A percentile compares a stretch with the other conserved stretches of the same genome.
Evolutionary conservation across 192 early-diverging fungal genomes (phyloP).

Genomic region (Entomortierella chlamydospora): DNA sequence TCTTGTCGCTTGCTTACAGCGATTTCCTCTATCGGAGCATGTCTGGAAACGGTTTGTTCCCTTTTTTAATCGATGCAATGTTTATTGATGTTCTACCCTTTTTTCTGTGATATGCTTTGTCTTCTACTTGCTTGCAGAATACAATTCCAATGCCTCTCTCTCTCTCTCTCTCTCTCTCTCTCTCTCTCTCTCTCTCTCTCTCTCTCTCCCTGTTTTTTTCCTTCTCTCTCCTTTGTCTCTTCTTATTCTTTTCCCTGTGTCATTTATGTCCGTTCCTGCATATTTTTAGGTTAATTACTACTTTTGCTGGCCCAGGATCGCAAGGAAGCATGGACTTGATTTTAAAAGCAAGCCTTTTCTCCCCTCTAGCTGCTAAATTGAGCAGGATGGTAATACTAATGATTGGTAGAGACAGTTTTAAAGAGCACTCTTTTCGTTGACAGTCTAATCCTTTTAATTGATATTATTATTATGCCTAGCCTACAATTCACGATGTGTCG

Average conservation of each 20-base stretch:
- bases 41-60: conserved; percentile 54
- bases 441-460: not conserved
- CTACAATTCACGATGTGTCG: not conserved
- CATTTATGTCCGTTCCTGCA: not conserved
- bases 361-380: conserved; percentile 17
- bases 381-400: conserved; percentile 23
- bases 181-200: not conserved
- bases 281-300: conserved; percentile 14
- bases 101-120: conserved; percentile 41
- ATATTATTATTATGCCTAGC: not conserved
- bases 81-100: not conserved
- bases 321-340: conserved; percentile 11
- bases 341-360: conserved; percentile 19
- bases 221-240: not conserved
- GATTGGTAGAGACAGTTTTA: not conserved
- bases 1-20: conserved; percentile 14
- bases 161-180: not conserved
- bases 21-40: conserved; percentile 32
- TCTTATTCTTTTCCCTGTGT: not conserved
- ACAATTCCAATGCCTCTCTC: conserved; percentile 17
- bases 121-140: not conserved
- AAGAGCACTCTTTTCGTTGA: not conserved
- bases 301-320: conserved; percentile 1
- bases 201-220: not conserved
- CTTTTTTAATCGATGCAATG: not conserved